Conservation (phyloP, 768 basidiomycete species). For the Hortiboletus campestris region DNA sequence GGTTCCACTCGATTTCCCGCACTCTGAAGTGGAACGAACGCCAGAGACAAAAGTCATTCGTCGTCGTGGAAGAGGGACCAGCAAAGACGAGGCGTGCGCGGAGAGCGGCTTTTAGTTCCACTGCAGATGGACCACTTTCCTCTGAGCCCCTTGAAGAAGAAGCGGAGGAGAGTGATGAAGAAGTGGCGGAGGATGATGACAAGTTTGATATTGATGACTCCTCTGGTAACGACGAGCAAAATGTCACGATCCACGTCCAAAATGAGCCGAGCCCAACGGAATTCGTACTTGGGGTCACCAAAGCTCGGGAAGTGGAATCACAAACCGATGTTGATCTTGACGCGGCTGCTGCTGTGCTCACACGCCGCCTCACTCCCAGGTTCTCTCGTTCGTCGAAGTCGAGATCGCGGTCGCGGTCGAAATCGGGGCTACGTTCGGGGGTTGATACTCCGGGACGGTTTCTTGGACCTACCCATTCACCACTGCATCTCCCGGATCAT, state of each 20-base stretch:
- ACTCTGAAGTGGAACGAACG: conserved; percentile 99
- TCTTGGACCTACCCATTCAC: conserved; percentile 49
- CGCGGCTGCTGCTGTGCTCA: conserved; percentile 33
- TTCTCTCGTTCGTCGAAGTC: conserved; percentile 24
- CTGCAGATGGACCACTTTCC: conserved; percentile 7
- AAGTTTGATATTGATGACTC: conserved; percentile 94
- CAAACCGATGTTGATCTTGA: conserved; percentile 31
- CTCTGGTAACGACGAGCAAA: conserved; percentile 37
- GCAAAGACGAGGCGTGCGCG: conserved; percentile 37
- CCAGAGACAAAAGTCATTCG: conserved; percentile 97
- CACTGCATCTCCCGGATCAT: conserved; percentile 33
- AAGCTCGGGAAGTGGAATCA: conserved; percentile 27
- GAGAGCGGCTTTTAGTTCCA: conserved; percentile 10
- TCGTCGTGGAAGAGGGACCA: conserved; percentile 90
- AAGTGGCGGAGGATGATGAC: conserved; percentile 64
- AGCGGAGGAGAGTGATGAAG: conserved; percentile 37
- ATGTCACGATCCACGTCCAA: conserved; percentile 1
- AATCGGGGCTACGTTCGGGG: conserved; percentile 48
- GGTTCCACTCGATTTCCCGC: conserved; percentile 96
- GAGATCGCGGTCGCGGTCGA: conserved; percentile 38
- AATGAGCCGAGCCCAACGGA: conserved; percentile 16
- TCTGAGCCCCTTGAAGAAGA: conserved; percentile 39
- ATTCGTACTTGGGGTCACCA: conserved; percentile 24
- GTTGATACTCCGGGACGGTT: conserved; percentile 65
- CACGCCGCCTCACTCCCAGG: conserved; percentile 31